phyloP scores from a whole-genome alignment of 768 basidiomycete species.

The Candolleomyces eurysporus region DNA sequence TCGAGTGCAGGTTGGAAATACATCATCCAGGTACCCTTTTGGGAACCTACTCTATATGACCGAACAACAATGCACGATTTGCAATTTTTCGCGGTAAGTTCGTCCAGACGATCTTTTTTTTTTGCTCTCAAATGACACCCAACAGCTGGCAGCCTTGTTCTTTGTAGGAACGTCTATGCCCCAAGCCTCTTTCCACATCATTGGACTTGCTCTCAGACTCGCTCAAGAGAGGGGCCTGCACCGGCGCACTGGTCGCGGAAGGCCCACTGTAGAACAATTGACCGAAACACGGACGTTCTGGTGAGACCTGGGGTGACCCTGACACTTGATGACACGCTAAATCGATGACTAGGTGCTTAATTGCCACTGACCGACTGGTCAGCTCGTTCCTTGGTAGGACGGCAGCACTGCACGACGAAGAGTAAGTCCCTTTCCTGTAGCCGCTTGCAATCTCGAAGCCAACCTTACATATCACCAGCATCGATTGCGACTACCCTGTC shows the following conservation, averaged over 20 bases:
- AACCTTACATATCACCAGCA: constrained; percentile 30
- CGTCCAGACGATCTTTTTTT: not conserved
- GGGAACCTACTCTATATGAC: constrained; percentile 55
- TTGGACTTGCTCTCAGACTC: constrained; percentile 57
- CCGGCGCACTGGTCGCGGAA: constrained; percentile 38
- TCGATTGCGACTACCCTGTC: constrained; percentile 63
- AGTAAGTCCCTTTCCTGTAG: constrained; percentile 38
- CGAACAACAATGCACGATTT: constrained; percentile 66
- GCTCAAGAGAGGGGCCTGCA: constrained; percentile 67
- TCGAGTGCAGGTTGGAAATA: constrained; percentile 58
- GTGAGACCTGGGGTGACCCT: constrained; percentile 21
- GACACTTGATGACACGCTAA: not conserved
- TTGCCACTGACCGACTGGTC: constrained; percentile 30
- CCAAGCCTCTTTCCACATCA: constrained; percentile 54
- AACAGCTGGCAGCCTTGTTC: constrained; percentile 27
- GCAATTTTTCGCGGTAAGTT: constrained; percentile 50
- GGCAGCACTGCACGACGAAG: constrained; percentile 66
- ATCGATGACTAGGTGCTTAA: constrained; percentile 24
- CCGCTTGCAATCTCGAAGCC: not conserved
- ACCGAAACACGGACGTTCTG: constrained; percentile 61
- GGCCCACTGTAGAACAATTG: constrained; percentile 47
- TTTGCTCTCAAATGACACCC: not conserved
- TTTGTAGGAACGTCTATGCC: constrained; percentile 45
- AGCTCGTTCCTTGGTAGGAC: constrained; percentile 63
- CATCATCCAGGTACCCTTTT: constrained; percentile 58